These are phyloP conservation scores for Calonectria pseudoreteaudii DNA, from an alignment of 2,329 filamentous ascomycete species.

Conservation along the genomic window DNA sequence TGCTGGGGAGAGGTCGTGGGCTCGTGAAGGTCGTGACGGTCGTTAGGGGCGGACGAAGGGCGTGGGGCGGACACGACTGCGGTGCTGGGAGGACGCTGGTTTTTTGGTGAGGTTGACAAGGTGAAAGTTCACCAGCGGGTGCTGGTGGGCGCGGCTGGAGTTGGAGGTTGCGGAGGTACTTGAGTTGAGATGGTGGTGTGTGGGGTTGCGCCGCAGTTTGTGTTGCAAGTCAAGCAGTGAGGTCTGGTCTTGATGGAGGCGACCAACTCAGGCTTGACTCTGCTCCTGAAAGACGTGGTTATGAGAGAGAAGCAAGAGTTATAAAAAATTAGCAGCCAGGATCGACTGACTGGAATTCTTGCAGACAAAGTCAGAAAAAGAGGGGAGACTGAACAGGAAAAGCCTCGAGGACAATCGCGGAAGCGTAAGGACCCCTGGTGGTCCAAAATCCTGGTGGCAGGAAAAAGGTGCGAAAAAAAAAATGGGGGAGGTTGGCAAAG, in stretches of 20 bases:
- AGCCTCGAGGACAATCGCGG: slow-evolving; percentile 10
- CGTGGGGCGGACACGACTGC: slow-evolving; percentile 61
- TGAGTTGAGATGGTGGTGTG: slow-evolving; percentile 20
- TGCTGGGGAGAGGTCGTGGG: slow-evolving; percentile 56
- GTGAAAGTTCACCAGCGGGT: slow-evolving; percentile 56
- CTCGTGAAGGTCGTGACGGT: slow-evolving; percentile 68
- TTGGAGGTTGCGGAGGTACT: slow-evolving; percentile 1
- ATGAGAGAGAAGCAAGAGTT: neutral
- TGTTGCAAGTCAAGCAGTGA: slow-evolving; percentile 24
- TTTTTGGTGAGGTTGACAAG: slow-evolving; percentile 57
- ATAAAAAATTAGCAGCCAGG: neutral
- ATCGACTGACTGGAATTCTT: slow-evolving; percentile 21
- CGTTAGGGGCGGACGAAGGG: slow-evolving; percentile 56
- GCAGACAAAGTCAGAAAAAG: slow-evolving; percentile 5
- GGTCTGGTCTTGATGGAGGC: slow-evolving; percentile 20
- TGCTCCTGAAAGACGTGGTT: neutral
- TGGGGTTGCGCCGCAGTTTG: slow-evolving; percentile 33
- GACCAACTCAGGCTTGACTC: slow-evolving; percentile 19
- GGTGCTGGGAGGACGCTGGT: slow-evolving; percentile 42
- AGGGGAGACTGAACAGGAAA: slow-evolving; percentile 15
- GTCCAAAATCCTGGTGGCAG: slow-evolving; percentile 49
- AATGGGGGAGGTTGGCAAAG: slow-evolving; percentile 38
- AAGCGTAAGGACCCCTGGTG: slow-evolving; percentile 41
- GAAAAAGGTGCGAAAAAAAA: slow-evolving; percentile 35
- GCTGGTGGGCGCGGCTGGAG: slow-evolving; percentile 46